Evolutionary conservation across 257 asterid genomes (phyloP).

Genomic region (Apocynum venetum): DNA sequence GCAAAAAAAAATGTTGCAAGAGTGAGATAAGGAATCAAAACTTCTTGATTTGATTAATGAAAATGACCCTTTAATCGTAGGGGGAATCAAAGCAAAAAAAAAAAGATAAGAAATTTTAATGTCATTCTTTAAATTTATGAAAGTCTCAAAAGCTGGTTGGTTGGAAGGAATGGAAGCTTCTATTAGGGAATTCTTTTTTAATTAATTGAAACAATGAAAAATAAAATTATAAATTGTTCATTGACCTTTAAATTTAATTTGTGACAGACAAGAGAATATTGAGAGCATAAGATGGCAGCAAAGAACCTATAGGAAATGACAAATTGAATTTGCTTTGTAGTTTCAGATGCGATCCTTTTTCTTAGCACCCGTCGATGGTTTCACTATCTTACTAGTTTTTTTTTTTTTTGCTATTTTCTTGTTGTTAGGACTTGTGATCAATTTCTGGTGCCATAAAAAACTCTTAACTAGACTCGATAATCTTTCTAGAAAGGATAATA

Average conservation of each 20-base stretch:
- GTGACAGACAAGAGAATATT: not conserved
- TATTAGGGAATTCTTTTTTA: not conserved
- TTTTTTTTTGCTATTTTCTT: not conserved
- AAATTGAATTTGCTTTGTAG: not conserved
- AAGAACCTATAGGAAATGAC: slow-evolving; percentile 3
- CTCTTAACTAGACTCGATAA: not conserved
- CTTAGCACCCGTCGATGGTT: not conserved
- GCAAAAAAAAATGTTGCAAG: not conserved
- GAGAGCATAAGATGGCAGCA: not conserved
- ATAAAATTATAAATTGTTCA: not conserved
- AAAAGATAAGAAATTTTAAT: not conserved
- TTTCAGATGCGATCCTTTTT: slow-evolving; percentile 11
- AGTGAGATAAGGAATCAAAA: slow-evolving; percentile 10
- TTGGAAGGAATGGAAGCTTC: not conserved
- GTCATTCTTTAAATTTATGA: not conserved
- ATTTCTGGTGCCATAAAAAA: not conserved
- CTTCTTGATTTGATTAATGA: not conserved
- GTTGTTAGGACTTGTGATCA: not conserved
- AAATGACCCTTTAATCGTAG: not conserved
- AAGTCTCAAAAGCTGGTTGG: too few relatives aligned
- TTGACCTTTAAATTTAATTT: not conserved
- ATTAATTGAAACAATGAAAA: not conserved
- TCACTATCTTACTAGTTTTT: not conserved
- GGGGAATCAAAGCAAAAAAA: slow-evolving; percentile 1
- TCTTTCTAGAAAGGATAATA: too few relatives aligned